Conservation (phyloP, 139 green algal genomes). For the Diplosphaera chodatii region DNA sequence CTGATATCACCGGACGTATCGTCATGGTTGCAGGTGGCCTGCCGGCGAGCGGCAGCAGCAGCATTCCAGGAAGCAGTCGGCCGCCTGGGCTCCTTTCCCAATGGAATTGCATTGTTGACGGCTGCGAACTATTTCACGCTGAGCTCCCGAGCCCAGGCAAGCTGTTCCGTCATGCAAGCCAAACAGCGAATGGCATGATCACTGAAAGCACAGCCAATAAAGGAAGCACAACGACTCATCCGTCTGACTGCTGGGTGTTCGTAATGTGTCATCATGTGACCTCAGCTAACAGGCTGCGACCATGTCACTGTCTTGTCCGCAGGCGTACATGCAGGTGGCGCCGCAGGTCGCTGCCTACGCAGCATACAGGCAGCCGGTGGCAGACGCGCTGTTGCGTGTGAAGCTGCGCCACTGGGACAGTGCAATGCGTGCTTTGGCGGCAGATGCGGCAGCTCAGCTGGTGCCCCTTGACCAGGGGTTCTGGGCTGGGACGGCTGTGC, state of each 20-base stretch:
- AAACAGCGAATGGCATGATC: too few species aligned
- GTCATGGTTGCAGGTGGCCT: constrained; percentile 52
- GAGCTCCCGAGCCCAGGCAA: constrained; percentile 23
- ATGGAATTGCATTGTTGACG: constrained; percentile 88
- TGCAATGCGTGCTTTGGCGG: constrained; percentile 69
- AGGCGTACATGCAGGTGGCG: constrained; percentile 63
- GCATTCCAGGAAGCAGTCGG: constrained; percentile 96
- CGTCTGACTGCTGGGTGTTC: too few species aligned
- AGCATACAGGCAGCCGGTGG: constrained; percentile 55
- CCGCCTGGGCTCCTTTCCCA: constrained; percentile 73
- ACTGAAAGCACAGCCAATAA: too few species aligned
- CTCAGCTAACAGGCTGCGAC: too few species aligned
- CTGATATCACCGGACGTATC: not conserved
- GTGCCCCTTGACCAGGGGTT: constrained; percentile 36
- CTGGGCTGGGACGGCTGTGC: constrained; percentile 27
- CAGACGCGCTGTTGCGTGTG: constrained; percentile 60
- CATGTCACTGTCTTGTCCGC: not conserved
- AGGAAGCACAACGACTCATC: too few species aligned
- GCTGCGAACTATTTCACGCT: constrained; percentile 91
- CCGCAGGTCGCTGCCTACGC: constrained; percentile 44
- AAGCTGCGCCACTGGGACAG: constrained; percentile 93
- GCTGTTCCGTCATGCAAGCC: too few species aligned
- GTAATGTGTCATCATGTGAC: too few species aligned
- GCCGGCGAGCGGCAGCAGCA: constrained; percentile 83
- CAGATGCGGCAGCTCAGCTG: constrained; percentile 60